phyloP scores from a whole-genome alignment of 495 filamentous ascomycete species.

The Trypethelium eluteriae region DNA sequence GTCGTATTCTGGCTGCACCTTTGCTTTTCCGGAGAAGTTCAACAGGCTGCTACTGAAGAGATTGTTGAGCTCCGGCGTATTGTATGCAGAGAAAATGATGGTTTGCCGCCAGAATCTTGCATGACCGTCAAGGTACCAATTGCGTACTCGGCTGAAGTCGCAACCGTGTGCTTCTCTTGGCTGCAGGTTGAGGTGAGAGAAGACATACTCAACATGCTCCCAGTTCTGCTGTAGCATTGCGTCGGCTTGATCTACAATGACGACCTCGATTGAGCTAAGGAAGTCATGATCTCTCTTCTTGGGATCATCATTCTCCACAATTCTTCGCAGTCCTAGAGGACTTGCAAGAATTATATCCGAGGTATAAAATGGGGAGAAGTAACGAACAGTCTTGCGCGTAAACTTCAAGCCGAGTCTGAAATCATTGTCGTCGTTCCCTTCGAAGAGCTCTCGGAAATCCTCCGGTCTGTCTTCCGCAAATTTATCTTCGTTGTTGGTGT shows the following conservation, averaged over 20 bases:
- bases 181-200: conserved; percentile 85
- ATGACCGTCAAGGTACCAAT: conserved; percentile 84
- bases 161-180: conserved; percentile 86
- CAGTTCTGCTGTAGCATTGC: conserved; percentile 96
- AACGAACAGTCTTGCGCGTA: conserved; percentile 89
- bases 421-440: conserved; percentile 92
- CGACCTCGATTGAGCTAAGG: conserved; percentile 82
- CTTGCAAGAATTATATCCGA: conserved; percentile 91
- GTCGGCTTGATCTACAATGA: conserved; percentile 86
- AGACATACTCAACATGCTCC: conserved; percentile 87
- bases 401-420: conserved; percentile 92
- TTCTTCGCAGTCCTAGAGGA: conserved; percentile 80
- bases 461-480: conserved; percentile 64
- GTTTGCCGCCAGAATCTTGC: conserved; percentile 77
- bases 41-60: conserved; percentile 67
- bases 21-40: conserved; percentile 70
- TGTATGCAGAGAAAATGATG: conserved; percentile 67
- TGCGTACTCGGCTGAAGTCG: conserved; percentile 84
- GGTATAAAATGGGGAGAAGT: conserved; percentile 90
- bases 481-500: conserved; percentile 53
- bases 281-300: conserved; percentile 88
- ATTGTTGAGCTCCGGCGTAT: conserved; percentile 80
- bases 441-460: conserved; percentile 85
- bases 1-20: conserved; percentile 56
- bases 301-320: conserved; percentile 66